A percentile compares a stretch with the other conserved stretches of the same genome.
These are phyloP conservation scores for Neurospora crassa DNA, from an alignment of 2,329 filamentous ascomycete genomes.

Conservation along the genomic window DNA sequence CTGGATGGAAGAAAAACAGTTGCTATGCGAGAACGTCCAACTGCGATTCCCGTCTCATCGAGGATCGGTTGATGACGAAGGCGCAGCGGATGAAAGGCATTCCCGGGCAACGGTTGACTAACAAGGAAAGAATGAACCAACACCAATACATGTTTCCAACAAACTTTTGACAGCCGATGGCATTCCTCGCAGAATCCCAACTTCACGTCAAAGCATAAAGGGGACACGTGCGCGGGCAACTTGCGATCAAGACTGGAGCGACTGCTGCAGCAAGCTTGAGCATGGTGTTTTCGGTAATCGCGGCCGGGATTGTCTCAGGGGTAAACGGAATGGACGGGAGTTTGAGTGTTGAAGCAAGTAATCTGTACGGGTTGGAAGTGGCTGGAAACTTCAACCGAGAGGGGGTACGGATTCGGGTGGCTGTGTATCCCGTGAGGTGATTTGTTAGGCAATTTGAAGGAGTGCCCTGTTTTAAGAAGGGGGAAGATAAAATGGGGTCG, in stretches of 20 bases:
- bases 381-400: not conserved
- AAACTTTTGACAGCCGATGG: not conserved
- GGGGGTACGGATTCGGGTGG: not conserved
- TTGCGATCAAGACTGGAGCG: not conserved
- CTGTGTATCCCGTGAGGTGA: not conserved
- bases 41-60: not conserved
- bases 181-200: not conserved
- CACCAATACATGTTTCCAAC: not conserved
- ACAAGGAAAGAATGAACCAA: not conserved
- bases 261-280: not conserved
- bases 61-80: not conserved
- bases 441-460: not conserved
- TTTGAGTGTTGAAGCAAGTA: not conserved
- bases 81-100: not conserved
- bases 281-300: not conserved
- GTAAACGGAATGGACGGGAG: not conserved
- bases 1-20: not conserved
- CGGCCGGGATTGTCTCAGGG: not conserved
- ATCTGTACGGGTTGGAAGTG: not conserved
- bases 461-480: not conserved
- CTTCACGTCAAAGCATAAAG: not conserved
- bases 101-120: not conserved
- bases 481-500: not conserved
- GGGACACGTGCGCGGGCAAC: not conserved
- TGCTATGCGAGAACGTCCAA: not conserved